phyloP scores from a whole-genome alignment of 768 basidiomycete species.

The Lepiota venenata region DNA sequence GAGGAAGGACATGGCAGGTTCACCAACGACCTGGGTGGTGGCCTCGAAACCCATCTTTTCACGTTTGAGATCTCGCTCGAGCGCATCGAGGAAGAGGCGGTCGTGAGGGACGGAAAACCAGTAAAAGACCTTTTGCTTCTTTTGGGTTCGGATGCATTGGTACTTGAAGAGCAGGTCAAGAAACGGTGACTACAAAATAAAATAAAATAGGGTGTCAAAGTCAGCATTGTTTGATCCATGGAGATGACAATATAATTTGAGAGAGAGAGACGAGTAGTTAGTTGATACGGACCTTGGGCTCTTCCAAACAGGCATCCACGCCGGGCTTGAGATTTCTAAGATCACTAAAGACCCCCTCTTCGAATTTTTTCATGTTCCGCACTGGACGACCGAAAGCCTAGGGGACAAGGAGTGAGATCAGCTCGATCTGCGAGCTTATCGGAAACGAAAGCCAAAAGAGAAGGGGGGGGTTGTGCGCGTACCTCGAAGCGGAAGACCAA shows the following conservation, averaged over 20 bases:
- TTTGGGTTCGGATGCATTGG: conserved; percentile 95
- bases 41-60: conserved; percentile 89
- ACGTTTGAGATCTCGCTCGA: conserved; percentile 93
- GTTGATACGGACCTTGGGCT: conserved; percentile 75
- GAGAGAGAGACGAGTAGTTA: conserved; percentile 11
- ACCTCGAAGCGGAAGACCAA: conserved; percentile 93
- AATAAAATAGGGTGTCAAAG: no score
- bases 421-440: conserved; percentile 6
- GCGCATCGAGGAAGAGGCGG: conserved; percentile 92
- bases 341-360: conserved; percentile 95
- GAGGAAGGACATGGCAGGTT: conserved; percentile 85
- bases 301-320: conserved; percentile 87
- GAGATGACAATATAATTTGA: background rate
- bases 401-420: conserved; percentile 10
- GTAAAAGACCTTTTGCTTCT: conserved; percentile 99
- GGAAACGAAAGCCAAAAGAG: background rate
- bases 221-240: background rate
- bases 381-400: conserved; percentile 87
- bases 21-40: conserved; percentile 68
- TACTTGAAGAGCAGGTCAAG: conserved; percentile 94
- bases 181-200: conserved; percentile 73
- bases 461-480: conserved; percentile 19
- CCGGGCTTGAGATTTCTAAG: conserved; percentile 93
- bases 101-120: conserved; percentile 99
- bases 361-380: conserved; percentile 93